phyloP scores from a whole-genome alignment of 192 early-diverging fungal species.

The Gaertneriomyces sp. region DNA sequence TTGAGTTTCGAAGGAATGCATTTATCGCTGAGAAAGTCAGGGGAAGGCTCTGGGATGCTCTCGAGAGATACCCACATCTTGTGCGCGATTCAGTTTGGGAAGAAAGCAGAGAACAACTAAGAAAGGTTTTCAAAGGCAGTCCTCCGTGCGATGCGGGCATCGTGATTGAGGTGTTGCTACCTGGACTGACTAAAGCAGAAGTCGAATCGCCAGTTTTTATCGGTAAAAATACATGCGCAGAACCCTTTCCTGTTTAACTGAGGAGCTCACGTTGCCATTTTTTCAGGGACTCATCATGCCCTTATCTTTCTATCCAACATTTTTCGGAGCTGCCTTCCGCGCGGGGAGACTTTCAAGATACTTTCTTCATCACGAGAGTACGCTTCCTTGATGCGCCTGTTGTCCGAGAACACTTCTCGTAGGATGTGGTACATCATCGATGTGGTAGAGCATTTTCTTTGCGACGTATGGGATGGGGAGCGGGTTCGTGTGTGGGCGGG shows the following conservation, averaged over 20 bases:
- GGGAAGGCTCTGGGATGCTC: too few species aligned
- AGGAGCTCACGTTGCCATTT: too few species aligned
- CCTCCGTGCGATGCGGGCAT: conserved; percentile 32
- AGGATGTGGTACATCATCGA: too few species aligned
- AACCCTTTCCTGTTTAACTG: too few species aligned
- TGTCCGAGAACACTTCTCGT: conserved; percentile 9
- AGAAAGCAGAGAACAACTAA: neutral
- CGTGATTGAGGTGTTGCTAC: conserved; percentile 36
- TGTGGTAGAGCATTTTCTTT: too few species aligned
- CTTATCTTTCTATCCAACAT: neutral
- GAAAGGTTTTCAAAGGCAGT: conserved; percentile 27
- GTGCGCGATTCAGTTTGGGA: too few species aligned
- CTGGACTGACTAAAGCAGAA: conserved; percentile 22
- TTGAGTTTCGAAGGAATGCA: too few species aligned
- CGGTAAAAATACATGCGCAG: too few species aligned
- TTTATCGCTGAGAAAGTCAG: too few species aligned
- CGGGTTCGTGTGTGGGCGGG: conserved; percentile 25
- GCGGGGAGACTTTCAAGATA: conserved; percentile 25
- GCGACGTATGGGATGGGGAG: conserved; percentile 25
- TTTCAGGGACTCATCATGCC: too few species aligned
- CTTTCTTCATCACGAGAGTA: conserved; percentile 31
- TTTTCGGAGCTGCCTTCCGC: neutral
- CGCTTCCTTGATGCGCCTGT: conserved; percentile 15
- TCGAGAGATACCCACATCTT: too few species aligned
- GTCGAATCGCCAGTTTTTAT: conserved; percentile 26